Percentiles rank a stretch among this genome's conserved stretches.
These are phyloP conservation scores for Coprinellus aureogranulatus DNA, from an alignment of 768 basidiomycete species.

Conservation along the genomic window DNA sequence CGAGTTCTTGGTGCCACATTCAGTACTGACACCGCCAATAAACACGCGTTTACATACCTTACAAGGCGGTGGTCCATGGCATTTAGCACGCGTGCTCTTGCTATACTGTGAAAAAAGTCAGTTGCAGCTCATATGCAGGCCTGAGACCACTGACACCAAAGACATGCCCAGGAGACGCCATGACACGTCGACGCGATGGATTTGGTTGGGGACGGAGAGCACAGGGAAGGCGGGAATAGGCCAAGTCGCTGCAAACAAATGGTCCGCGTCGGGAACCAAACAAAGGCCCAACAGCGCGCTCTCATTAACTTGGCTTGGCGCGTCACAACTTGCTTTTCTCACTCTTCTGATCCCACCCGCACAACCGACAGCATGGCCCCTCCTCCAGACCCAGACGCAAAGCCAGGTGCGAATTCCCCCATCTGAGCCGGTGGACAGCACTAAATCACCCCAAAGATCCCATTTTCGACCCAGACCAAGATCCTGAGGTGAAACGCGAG, in stretches of 20 bases:
- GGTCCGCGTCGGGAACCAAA: conserved; percentile 23
- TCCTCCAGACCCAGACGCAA: not conserved
- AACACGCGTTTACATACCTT: conserved; percentile 27
- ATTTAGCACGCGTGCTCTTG: conserved; percentile 66
- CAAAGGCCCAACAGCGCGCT: conserved; percentile 38
- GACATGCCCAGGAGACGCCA: conserved; percentile 6
- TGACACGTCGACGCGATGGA: not conserved
- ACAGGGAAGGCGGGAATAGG: too few species aligned
- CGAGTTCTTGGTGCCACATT: conserved; percentile 31
- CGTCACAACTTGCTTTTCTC: not conserved
- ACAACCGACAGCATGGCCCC: not conserved
- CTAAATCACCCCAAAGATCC: conserved; percentile 25
- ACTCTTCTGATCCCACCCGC: not conserved
- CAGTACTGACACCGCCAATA: not conserved
- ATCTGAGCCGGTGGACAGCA: not conserved
- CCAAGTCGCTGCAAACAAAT: too few species aligned
- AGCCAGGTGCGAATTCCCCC: not conserved
- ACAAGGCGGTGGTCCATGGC: conserved; percentile 63
- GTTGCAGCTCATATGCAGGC: not conserved
- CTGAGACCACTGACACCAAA: conserved; percentile 6
- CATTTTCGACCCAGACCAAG: conserved; percentile 80
- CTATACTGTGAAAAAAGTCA: conserved; percentile 51
- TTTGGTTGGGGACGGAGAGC: not conserved
- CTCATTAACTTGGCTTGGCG: conserved; percentile 4
- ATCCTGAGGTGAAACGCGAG: conserved; percentile 74